Conservation (phyloP, 768 basidiomycete genomes). For the Baorangia bicolor region DNA sequence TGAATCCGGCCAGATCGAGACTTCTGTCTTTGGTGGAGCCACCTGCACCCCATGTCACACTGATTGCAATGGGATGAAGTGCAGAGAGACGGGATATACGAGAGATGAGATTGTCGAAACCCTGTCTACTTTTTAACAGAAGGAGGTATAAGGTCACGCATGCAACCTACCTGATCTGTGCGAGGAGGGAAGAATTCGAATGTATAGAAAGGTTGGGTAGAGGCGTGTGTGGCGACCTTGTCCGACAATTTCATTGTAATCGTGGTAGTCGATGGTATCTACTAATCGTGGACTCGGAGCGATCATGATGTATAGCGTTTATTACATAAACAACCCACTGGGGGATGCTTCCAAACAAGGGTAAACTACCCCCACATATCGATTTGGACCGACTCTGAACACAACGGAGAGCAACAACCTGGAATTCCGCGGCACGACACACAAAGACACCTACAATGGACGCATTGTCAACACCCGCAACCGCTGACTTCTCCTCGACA, state of each 20-base stretch:
- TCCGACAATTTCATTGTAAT: conserved; percentile 68
- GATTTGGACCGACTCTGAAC: conserved; percentile 13
- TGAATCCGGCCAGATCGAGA: conserved; percentile 80
- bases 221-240: conserved; percentile 51
- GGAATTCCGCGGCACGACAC: background rate
- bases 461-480: conserved; percentile 60
- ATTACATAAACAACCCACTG: conserved; percentile 3
- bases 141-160: background rate
- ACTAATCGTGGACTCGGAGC: background rate
- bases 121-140: conserved; percentile 43
- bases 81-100: conserved; percentile 81
- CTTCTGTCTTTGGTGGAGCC: conserved; percentile 87
- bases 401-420: background rate
- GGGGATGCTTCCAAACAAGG: conserved; percentile 25
- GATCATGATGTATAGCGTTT: background rate
- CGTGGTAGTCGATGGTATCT: background rate
- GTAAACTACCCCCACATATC: conserved; percentile 19
- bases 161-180: conserved; percentile 69
- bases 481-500: conserved; percentile 82
- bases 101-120: conserved; percentile 86
- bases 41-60: conserved; percentile 97
- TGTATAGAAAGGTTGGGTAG: conserved; percentile 74
- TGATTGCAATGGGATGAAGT: conserved; percentile 80
- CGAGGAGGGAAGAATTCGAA: conserved; percentile 98
- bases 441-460: conserved; percentile 40